Base-by-base conservation (phyloP, 1,139 yeast genomes). In the Debaryomycetaceae sp. region DNA sequence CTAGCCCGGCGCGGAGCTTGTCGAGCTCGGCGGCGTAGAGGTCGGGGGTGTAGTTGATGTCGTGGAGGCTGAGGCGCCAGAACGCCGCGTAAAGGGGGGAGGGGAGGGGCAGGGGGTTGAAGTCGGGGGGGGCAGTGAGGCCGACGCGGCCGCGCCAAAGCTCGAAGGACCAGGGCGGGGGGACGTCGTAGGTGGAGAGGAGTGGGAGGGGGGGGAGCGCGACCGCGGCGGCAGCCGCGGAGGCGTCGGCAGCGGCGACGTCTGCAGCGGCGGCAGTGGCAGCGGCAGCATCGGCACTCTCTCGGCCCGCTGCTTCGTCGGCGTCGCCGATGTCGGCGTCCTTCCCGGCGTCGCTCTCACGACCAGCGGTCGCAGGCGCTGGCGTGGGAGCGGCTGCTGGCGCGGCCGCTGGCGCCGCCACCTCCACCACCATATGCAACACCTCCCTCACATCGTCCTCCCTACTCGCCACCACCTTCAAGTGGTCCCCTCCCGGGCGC, bases 11-110 rank as follows among this genome's bases (percentile, higher is more conserved):
- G 34, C 56, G 61, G 10, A 75, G 43, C 25, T 61, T 66, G 1
- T 48, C 46, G 18, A 62, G 51, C 35, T 78, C 83, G 4, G 51
- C 49, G 6, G 63, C 65, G 49, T 89, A 88, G 3, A 75, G 52
- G 1, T 50, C 48, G 11, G 61, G 58, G 1, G 78, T 71, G 46
- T 59, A 82, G 37, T 74, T 71, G 18, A 89, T 72, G 44, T 89
- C 96, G 46, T 82, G 78, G n/a, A 86, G 58, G 0, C 82, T 67
- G 17, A 83, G 61, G 40, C 67, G 75, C 96, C 96, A 89, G 46
- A 88, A 89, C 0, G 71, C 60, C 2, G 65, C 58, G 46, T 69
- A 83, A 24, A 85, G 58, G 0, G 61, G 65, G 14, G 22, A n/a
- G 6, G 37, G 26, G 10, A 27, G n/a, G 6, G 15, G 6, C 9